Base-by-base conservation (phyloP, 2,329 filamentous ascomycete genomes). In the Colletotrichum horii region DNA sequence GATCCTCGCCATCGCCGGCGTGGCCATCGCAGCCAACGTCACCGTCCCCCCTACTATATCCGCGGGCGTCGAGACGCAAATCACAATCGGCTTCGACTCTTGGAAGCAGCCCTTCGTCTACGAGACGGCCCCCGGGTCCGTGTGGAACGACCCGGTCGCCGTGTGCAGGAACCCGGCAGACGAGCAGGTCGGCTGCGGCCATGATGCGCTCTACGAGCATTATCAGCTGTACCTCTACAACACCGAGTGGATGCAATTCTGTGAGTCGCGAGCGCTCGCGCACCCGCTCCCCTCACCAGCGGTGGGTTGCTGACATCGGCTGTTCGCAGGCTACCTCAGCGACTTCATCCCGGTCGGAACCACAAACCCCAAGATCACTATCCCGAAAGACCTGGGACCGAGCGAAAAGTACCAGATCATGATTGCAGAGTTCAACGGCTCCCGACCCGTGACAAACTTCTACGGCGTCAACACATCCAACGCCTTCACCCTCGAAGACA, bases 21-120 rank as follows among this genome's bases (percentile, higher is more conserved):
- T 64, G 16, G 30, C 43, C 38, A 9, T 28, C n/a, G 69, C 73
- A 4, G 12, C 67, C 9, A 66, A 67, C 62, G 55, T 64, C 62
- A 64, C 69, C 19, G 62, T 73, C n/a, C 58, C 64, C 11, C 22
- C 19, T 24, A 28, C 36, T 4, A 38, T 61, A 22, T 8, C 28
- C 12, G 73, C 69, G 14, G 73, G 62, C 55, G 73, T 62, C 55
- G 61, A 60, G 60, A 74, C 67, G 4, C 66, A 74, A 14, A 71
- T 74, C n/a, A 32, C 68, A 14, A 38, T 74, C 26, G 71, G 67
- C 34, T 71, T 66, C 67, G 71, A 74, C 60, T 26, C 26, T 2
- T 65, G 60, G 61, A 74, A 74, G 61, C 66, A 71, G 34, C 60
- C 58, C 15, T 74, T 66, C 52, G 71, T 71, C n/a, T 71, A 74